phyloP scores from a whole-genome alignment of 768 basidiomycete genomes.

The Trametes cingulata region DNA sequence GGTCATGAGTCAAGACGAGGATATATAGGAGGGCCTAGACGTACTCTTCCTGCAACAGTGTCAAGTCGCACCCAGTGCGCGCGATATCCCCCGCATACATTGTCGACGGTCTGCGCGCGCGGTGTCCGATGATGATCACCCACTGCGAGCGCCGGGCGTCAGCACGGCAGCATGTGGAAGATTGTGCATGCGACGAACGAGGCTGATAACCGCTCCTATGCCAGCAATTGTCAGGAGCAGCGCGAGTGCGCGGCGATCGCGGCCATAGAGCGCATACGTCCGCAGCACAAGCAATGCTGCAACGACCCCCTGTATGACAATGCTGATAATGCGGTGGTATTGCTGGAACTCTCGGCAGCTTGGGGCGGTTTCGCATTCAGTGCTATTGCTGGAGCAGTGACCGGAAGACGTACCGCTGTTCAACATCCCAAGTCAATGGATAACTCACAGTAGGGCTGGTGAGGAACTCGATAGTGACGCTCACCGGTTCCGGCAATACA shows the following conservation, averaged over 20 bases:
- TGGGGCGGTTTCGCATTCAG: not conserved
- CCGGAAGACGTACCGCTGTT: not conserved
- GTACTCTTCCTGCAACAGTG: not conserved
- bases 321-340: conserved; percentile 3
- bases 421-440: too few relatives aligned
- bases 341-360: conserved; percentile 1
- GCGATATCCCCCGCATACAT: not conserved
- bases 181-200: not conserved
- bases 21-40: not conserved
- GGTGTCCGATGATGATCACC: not conserved
- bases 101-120: not conserved
- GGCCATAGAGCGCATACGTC: conserved; percentile 6
- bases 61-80: not conserved
- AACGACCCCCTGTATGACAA: not conserved
- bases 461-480: too few relatives aligned
- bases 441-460: too few relatives aligned
- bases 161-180: not conserved
- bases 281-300: not conserved
- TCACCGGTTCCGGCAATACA: not conserved
- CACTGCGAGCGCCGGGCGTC: not conserved
- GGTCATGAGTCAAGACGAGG: not conserved
- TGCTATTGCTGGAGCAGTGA: not conserved
- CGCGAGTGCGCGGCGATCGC: not conserved
- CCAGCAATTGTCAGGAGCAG: not conserved
- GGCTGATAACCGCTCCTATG: not conserved